phyloP scores from a whole-genome alignment of 2,329 filamentous ascomycete species.

The Exophiala aquamarina region DNA sequence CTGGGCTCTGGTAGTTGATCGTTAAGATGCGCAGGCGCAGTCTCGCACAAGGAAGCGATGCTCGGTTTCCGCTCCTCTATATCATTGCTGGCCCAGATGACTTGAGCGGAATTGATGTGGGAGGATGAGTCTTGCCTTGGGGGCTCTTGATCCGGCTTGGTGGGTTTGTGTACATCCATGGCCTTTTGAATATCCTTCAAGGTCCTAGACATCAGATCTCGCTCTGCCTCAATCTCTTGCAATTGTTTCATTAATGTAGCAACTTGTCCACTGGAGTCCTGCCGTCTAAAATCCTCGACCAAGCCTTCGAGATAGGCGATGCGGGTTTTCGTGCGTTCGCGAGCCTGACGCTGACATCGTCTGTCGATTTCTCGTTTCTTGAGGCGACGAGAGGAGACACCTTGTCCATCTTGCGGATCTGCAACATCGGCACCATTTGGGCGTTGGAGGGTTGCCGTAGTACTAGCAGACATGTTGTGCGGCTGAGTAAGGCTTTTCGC shows the following conservation, averaged over 20 bases:
- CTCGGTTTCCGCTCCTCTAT: conserved; percentile 9
- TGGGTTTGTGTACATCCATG: conserved; percentile 16
- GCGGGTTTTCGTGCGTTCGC: conserved; percentile 28
- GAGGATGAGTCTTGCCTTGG: background rate
- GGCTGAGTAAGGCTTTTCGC: too few species aligned
- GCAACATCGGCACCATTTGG: conserved; percentile 3
- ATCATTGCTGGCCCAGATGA: background rate
- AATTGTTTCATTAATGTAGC: conserved; percentile 26
- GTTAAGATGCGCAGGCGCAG: too few species aligned
- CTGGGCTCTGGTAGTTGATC: conserved; percentile 2
- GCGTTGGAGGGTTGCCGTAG: background rate
- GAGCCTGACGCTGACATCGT: conserved; percentile 28
- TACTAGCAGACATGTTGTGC: conserved; percentile 10
- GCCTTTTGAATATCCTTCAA: conserved; percentile 28
- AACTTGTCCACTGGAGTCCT: conserved; percentile 25
- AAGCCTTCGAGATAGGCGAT: conserved; percentile 29
- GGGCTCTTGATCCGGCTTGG: conserved; percentile 4
- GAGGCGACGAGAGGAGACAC: conserved; percentile 24
- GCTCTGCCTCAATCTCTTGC: conserved; percentile 24
- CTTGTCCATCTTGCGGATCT: conserved; percentile 11
- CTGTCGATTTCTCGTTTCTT: conserved; percentile 30
- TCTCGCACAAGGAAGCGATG: conserved; percentile 7
- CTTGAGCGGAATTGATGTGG: background rate
- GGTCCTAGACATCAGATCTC: conserved; percentile 25
- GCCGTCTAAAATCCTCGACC: conserved; percentile 25